phyloP scores from a whole-genome alignment of 2,329 filamentous ascomycete species.

The Byssoonygena ceratinophila region DNA sequence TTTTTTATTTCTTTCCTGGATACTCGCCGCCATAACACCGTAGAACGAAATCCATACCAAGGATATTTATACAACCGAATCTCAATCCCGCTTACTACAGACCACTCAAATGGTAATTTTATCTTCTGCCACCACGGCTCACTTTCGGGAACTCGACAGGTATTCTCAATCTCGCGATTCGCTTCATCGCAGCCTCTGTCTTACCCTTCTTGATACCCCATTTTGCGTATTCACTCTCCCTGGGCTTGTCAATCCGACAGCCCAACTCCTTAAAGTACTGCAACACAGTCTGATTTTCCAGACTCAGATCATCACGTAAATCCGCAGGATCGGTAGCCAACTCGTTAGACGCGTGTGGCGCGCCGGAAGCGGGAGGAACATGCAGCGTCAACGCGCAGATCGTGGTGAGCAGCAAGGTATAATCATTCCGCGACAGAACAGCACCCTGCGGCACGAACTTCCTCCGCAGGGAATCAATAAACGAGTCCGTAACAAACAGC shows the following conservation, averaged over 20 bases:
- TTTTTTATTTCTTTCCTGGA: background rate
- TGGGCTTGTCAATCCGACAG: slow-evolving; percentile 35
- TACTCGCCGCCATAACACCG: background rate
- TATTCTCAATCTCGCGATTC: slow-evolving; percentile 60
- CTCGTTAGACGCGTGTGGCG: slow-evolving; percentile 31
- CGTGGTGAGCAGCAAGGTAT: slow-evolving; percentile 37
- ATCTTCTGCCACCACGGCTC: slow-evolving; percentile 28
- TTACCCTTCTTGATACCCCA: slow-evolving; percentile 48
- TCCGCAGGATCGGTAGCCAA: slow-evolving; percentile 37
- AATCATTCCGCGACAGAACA: slow-evolving; percentile 29
- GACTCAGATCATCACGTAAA: slow-evolving; percentile 36
- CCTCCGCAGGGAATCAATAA: slow-evolving; percentile 34
- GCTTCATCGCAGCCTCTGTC: slow-evolving; percentile 42
- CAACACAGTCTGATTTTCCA: slow-evolving; percentile 28
- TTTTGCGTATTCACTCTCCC: slow-evolving; percentile 33
- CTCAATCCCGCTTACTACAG: background rate
- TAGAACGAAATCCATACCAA: background rate
- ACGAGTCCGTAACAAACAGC: slow-evolving; percentile 27
- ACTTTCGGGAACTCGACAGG: slow-evolving; percentile 74
- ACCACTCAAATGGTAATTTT: background rate
- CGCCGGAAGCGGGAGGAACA: slow-evolving; percentile 34
- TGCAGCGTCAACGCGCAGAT: slow-evolving; percentile 39
- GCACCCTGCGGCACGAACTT: slow-evolving; percentile 33
- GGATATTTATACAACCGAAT: background rate
- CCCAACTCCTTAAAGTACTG: slow-evolving; percentile 40